A percentile compares a stretch with the other conserved stretches of the same genome.
Conservation (phyloP, 2,329 filamentous ascomycete species). For the Pyricularia sp. region DNA sequence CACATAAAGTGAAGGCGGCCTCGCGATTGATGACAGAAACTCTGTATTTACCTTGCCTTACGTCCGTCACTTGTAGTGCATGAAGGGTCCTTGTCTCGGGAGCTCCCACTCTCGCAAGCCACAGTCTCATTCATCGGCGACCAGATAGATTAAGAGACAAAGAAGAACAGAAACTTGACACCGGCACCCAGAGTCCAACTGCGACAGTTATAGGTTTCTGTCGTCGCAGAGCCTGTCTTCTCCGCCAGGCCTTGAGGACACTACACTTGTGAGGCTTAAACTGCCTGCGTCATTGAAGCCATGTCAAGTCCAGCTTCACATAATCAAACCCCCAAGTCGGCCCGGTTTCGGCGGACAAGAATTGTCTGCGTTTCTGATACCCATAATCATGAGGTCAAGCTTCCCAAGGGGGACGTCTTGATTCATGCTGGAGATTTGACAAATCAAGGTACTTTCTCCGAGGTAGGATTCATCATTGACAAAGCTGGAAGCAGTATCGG, state of each 20-base stretch:
- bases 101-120: not conserved
- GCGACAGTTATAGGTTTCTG: not conserved
- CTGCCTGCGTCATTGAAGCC: not conserved
- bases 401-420: constrained; percentile 64
- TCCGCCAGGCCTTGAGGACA: not conserved
- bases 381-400: constrained; percentile 55
- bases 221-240: not conserved
- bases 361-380: constrained; percentile 73
- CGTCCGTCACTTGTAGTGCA: not conserved
- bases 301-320: not conserved
- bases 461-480: constrained; percentile 24
- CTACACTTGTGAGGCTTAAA: not conserved
- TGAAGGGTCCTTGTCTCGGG: not conserved
- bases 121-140: not conserved
- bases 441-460: constrained; percentile 55
- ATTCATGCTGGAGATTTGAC: constrained; percentile 71
- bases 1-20: not conserved
- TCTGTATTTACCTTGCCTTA: not conserved
- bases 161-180: not conserved
- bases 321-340: not conserved
- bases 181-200: not conserved
- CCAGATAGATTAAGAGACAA: not conserved
- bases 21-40: not conserved
- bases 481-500: not conserved
- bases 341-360: constrained; percentile 41